Conservation (phyloP, 129 eudicot genomes). For the Tagetes patula region DNA sequence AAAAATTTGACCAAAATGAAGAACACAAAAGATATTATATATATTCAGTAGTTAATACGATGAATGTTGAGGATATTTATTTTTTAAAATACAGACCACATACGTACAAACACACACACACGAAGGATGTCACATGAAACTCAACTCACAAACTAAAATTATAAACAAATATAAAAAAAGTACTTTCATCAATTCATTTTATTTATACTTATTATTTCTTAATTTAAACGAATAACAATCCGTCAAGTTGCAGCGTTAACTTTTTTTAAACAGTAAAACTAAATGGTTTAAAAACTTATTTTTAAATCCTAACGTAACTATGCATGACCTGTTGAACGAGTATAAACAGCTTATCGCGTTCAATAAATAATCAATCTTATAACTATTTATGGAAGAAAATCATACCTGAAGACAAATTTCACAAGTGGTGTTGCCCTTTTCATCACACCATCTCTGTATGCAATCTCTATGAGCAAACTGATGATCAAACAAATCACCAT, state of each 20-base stretch:
- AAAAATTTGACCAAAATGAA: neutral
- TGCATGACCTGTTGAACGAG: too few relatives aligned
- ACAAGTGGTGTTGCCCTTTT: conserved; percentile 72
- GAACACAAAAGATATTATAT: conserved; percentile 5
- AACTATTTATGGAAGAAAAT: neutral
- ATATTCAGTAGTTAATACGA: neutral
- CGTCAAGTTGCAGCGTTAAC: too few relatives aligned
- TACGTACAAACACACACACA: neutral
- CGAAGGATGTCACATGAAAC: conserved; percentile 1
- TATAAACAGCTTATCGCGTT: too few relatives aligned
- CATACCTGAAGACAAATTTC: conserved; percentile 80
- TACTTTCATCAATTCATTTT: neutral
- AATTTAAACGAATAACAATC: too few relatives aligned
- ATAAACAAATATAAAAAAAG: neutral
- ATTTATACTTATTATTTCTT: too few relatives aligned
- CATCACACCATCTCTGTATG: conserved; percentile 79
- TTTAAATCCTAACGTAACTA: too few relatives aligned
- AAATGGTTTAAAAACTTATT: too few relatives aligned
- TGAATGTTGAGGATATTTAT: neutral
- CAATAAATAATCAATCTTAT: too few relatives aligned
- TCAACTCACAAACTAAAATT: neutral
- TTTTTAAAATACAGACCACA: neutral
- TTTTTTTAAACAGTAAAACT: too few relatives aligned
- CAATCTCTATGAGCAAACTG: conserved; percentile 86
- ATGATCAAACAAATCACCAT: conserved; percentile 17